Percentiles rank a stretch among this genome's conserved stretches.
phyloP scores from a whole-genome alignment of 78 protist species.

The Anaeramoeba ignava region DNA sequence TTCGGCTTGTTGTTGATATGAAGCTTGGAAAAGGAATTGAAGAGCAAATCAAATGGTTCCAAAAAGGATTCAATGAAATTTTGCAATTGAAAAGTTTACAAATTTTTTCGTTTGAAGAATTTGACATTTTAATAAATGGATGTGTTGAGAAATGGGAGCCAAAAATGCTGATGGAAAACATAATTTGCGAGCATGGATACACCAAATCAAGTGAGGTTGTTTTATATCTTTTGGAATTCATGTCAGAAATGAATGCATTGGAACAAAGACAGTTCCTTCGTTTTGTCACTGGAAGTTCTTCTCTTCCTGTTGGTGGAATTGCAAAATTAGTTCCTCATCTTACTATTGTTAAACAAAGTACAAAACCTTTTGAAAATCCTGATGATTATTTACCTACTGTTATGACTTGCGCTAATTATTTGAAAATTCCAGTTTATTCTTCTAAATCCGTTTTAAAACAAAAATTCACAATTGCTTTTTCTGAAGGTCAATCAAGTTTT shows the following conservation, averaged over 20 bases:
- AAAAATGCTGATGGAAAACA: neutral
- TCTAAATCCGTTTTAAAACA: slow-evolving; percentile 30
- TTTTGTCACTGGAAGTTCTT: slow-evolving; percentile 56
- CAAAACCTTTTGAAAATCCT: slow-evolving; percentile 12
- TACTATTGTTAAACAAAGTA: slow-evolving; percentile 46
- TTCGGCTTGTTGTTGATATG: no score
- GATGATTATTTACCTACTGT: slow-evolving; percentile 46
- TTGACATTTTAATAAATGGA: slow-evolving; percentile 43
- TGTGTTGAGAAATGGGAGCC: slow-evolving; percentile 7
- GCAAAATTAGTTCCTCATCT: slow-evolving; percentile 37
- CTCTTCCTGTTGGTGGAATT: slow-evolving; percentile 52
- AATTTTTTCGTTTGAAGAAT: slow-evolving; percentile 32
- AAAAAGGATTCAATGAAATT: slow-evolving; percentile 38
- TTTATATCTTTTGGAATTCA: slow-evolving; percentile 34
- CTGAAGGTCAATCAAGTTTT: slow-evolving; percentile 45
- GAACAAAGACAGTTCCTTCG: slow-evolving; percentile 26
- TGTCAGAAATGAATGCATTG: neutral
- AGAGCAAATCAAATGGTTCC: slow-evolving; percentile 37
- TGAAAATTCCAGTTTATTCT: slow-evolving; percentile 67
- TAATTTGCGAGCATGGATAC: neutral
- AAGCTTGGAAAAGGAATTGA: no score
- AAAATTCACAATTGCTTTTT: slow-evolving; percentile 39
- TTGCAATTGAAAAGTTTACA: slow-evolving; percentile 22
- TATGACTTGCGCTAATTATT: slow-evolving; percentile 62
- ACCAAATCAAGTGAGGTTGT: slow-evolving; percentile 9